Evolutionary conservation across 441 rosid genomes (phyloP).

Genomic region (Brassica balearica): DNA sequence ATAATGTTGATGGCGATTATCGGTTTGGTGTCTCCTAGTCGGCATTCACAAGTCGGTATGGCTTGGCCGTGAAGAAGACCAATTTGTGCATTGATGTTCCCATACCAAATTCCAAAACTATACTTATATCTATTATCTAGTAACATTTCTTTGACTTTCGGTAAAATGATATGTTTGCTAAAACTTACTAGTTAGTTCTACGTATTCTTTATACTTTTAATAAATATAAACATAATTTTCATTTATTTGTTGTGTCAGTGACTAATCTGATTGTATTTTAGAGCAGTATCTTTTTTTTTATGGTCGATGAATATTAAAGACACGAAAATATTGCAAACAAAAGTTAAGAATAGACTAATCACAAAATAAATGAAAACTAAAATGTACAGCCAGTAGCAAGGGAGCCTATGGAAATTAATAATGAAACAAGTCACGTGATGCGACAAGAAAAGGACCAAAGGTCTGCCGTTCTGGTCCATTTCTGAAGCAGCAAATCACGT

Average conservation of each 20-base stretch:
- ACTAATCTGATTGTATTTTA: background rate
- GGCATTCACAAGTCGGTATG: background rate
- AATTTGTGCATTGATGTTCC: background rate
- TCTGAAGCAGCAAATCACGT: constrained; percentile 23
- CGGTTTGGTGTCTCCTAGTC: background rate
- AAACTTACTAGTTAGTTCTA: no score
- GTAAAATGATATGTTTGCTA: background rate
- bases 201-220: no score
- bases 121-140: background rate
- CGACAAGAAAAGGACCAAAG: constrained; percentile 21
- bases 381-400: background rate
- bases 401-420: background rate
- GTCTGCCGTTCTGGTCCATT: background rate
- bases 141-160: background rate
- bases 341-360: background rate
- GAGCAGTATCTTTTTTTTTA: background rate
- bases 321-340: background rate
- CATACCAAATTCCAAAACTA: background rate
- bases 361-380: background rate
- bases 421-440: constrained; percentile 24
- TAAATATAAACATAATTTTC: no score
- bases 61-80: background rate
- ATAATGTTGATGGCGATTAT: background rate
- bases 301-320: background rate
- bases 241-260: background rate